Evolutionary conservation across 805 yeast genomes (phyloP), one percentile per base, ranked within the genome.

Genomic region (Zygosaccharomyces bailii): DNA sequence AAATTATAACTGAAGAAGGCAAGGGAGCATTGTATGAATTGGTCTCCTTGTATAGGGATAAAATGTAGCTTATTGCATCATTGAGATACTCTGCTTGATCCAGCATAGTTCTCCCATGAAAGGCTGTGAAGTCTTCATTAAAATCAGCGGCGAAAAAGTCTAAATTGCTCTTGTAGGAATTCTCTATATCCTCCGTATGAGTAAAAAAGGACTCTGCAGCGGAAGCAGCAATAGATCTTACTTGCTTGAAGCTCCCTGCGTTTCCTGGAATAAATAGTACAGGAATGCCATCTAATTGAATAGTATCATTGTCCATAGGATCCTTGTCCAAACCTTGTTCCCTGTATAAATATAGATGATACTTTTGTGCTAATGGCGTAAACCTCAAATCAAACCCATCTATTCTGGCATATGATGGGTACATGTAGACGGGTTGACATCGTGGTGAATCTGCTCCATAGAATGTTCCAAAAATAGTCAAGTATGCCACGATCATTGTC

Each of bases 181-280:
- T 57, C 44, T 60, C 53, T 27, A 57, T 52, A 9, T 49, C 48
- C 29, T 50, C 51, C 36, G 48, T 37, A 29, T 24, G 25, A 2
- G 74, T 74, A 51, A 69, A 74, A 53, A 70, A 82, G 3, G 76
- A 54, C 33, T 73, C 72, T 1, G 96, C 75, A 18, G 86, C 70
- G 52, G 84, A 84, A 1, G 97, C 81, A 0, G 97, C 98, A n/a
- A 91, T 76, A 1, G 96, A 86, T 42, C 99, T 71, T 7, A 79
- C 95, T 64, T 93, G 99, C 52, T 80, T 78, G 63, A 79, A 89
- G 45, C 95, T 83, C 1, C 99, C 99, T 0, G 99, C 99, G 60
- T 95, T 93, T 0, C 99, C 99, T 0, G 99, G 99, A 32, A 95
- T 84, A 63, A 93, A 93, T 11, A 93, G 68, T 1, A 88, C 89